Base-by-base conservation (phyloP, 139 green algal genomes). In the Volvox africanus region DNA sequence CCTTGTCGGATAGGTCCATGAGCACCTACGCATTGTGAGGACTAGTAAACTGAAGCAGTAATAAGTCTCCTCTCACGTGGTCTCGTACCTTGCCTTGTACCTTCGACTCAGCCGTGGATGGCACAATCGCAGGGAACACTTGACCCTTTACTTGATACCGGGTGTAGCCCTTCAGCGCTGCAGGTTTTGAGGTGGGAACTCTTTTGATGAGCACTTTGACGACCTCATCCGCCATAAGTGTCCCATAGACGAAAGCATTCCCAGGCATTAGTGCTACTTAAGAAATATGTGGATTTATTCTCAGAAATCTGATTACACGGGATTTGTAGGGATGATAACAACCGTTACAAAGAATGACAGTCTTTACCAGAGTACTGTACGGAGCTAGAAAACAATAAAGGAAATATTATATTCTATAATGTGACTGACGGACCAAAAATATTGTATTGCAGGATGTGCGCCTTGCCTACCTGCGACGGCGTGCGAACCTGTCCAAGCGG, bases 91-190 rank as follows among this genome's bases (percentile, higher is more conserved):
- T 89, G 33, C 94, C 94, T 20, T 82, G 26, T 11, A 96, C 90
- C 22, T 84, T 85, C 26, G 86, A 76, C 5, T 80, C 61, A 35
- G 79, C 28, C 6, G 50, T 61, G 20, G 90, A 78, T 0, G 92
- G 88, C 5, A 96, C 35, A 3, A 97, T 93, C 0, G 94, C 96
- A 55, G 96, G 96, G 85, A 96, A 98, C 0, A 97, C 93, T 21
- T 94, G 94, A 0, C 86, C 89, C 61, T 94, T 95, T 2, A 98
- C 93, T 14, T 91, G 50, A 76, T 96, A 93, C 3, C 96, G 92
- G 18, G 80, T 90, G 82, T 95, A 97, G 1, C 96, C 96, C 0
- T 87, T 61, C 6, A 98, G 62, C 0, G 32, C 91, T 19, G 96
- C 96, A 79, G 89, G 73, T 17, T 78, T 79, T 2, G 37, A 88